These are phyloP conservation scores for Clitopilus passeckerianus DNA, from an alignment of 768 basidiomycete genomes.

Conservation along the genomic window DNA sequence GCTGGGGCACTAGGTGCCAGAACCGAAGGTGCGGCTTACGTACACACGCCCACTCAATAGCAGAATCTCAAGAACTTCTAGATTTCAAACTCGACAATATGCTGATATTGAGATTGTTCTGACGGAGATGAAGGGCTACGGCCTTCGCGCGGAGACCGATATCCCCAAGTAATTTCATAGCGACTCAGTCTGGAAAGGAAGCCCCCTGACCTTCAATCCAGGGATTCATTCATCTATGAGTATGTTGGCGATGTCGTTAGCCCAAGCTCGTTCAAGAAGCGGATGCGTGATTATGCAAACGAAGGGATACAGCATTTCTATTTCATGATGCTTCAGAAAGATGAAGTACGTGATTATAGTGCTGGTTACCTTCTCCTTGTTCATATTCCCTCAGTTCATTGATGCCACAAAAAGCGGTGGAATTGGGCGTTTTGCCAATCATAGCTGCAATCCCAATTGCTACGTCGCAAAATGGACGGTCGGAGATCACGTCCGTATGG, in stretches of 20 bases:
- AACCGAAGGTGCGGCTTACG: slow-evolving; percentile 77
- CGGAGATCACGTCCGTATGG: slow-evolving; percentile 88
- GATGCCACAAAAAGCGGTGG: slow-evolving; percentile 97
- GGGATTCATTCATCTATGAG: slow-evolving; percentile 93
- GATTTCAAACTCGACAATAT: slow-evolving; percentile 86
- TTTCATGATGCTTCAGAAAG: slow-evolving; percentile 99
- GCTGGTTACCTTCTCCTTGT: neutral
- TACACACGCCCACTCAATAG: slow-evolving; percentile 5
- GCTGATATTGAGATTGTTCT: slow-evolving; percentile 84
- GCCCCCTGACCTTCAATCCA: slow-evolving; percentile 26
- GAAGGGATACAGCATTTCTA: slow-evolving; percentile 97
- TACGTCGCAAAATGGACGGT: slow-evolving; percentile 99
- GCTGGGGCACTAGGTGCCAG: slow-evolving; percentile 74
- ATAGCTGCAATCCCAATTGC: slow-evolving; percentile 96
- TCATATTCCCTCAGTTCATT: slow-evolving; percentile 65
- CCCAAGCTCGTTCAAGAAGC: slow-evolving; percentile 80
- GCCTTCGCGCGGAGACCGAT: slow-evolving; percentile 72
- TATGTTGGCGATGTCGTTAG: slow-evolving; percentile 97
- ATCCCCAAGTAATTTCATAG: slow-evolving; percentile 50
- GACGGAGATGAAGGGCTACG: slow-evolving; percentile 96
- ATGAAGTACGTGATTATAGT: slow-evolving; percentile 65
- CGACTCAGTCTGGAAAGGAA: neutral
- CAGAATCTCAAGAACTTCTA: slow-evolving; percentile 23
- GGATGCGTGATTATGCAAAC: slow-evolving; percentile 90
- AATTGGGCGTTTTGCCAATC: slow-evolving; percentile 96